Evolutionary conservation across 257 asterid species (phyloP).

Genomic region (Plantago ovata): DNA sequence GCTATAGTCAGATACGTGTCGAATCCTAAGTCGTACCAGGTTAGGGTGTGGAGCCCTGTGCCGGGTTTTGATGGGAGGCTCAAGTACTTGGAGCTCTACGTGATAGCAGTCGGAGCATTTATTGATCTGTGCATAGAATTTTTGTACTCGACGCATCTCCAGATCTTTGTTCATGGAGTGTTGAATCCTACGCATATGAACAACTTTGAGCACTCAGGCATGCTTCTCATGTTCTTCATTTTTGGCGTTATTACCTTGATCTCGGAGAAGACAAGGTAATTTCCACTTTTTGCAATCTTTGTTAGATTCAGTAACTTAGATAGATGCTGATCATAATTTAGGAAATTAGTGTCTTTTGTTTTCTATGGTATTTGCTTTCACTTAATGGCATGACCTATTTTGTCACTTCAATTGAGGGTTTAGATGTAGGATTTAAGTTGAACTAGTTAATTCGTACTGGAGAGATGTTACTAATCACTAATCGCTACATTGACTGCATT

Average conservation of each 20-base stretch:
- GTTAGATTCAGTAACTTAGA: conserved; percentile 9
- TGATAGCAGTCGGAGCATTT: conserved; percentile 71
- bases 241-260: conserved; percentile 67
- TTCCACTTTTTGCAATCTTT: conserved; percentile 20
- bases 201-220: conserved; percentile 94
- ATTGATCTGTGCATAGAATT: conserved; percentile 90
- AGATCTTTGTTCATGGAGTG: conserved; percentile 67
- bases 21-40: conserved; percentile 64
- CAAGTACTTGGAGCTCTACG: conserved; percentile 86
- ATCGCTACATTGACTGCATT: no score
- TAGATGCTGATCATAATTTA: background rate
- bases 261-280: conserved; percentile 82
- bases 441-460: no score
- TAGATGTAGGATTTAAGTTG: background rate
- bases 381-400: background rate
- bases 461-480: no score
- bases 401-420: background rate
- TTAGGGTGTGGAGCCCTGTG: conserved; percentile 89
- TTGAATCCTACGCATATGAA: conserved; percentile 91
- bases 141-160: conserved; percentile 80
- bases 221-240: conserved; percentile 93
- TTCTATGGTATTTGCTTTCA: background rate
- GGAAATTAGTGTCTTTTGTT: background rate
- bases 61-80: conserved; percentile 68
- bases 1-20: conserved; percentile 60